Evolutionary conservation across 495 filamentous ascomycete species (phyloP).

Genomic region (Stereocaulon alpinum): DNA sequence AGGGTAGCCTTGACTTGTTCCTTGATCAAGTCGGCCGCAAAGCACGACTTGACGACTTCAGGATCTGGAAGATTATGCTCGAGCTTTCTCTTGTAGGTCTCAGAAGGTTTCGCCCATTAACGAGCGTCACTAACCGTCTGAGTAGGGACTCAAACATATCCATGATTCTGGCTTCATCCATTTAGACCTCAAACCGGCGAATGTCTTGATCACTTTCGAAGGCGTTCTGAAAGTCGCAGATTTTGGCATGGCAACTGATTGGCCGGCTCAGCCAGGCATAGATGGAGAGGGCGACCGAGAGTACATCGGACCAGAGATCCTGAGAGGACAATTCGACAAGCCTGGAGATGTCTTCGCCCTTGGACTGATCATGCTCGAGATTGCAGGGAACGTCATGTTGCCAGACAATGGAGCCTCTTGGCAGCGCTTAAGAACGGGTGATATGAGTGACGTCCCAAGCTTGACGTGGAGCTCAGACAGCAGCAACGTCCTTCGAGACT

Average conservation of each 20-base stretch:
- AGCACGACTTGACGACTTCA: conserved; percentile 86
- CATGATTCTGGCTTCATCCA: conserved; percentile 85
- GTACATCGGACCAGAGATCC: conserved; percentile 88
- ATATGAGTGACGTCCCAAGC: conserved; percentile 75
- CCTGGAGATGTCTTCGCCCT: conserved; percentile 89
- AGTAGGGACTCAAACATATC: conserved; percentile 74
- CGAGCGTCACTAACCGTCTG: conserved; percentile 28
- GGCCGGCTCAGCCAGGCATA: conserved; percentile 63
- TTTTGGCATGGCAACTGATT: conserved; percentile 81
- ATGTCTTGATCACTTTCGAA: conserved; percentile 83
- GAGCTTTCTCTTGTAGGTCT: conserved; percentile 65
- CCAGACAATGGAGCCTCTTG: conserved; percentile 86
- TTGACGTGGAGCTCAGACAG: conserved; percentile 68
- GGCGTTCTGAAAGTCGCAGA: conserved; percentile 90
- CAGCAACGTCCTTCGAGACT: conserved; percentile 55
- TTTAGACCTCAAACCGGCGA: conserved; percentile 90
- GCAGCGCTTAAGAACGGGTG: conserved; percentile 76
- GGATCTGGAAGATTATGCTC: conserved; percentile 93
- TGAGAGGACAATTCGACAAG: conserved; percentile 74
- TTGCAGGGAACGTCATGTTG: conserved; percentile 79
- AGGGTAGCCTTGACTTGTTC: conserved; percentile 79
- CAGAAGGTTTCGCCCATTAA: not conserved
- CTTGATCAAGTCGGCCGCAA: conserved; percentile 65
- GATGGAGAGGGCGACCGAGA: conserved; percentile 92
- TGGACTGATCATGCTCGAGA: conserved; percentile 87